phyloP scores from a whole-genome alignment of 2,329 filamentous ascomycete genomes.

The Aspergillus felis region DNA sequence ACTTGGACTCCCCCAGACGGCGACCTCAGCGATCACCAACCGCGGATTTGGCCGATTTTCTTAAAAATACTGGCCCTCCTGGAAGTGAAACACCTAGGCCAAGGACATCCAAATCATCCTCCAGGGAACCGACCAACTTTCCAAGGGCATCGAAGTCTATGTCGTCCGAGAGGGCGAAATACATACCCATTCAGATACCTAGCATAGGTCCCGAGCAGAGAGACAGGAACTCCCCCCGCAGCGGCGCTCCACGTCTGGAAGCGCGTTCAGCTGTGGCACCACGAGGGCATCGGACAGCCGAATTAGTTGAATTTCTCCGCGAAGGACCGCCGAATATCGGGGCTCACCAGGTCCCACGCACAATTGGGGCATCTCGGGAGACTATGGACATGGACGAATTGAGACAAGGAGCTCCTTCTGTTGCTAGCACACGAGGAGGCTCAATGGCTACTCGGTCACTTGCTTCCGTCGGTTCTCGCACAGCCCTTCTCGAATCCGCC shows the following conservation, averaged over 20 bases:
- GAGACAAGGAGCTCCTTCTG: constrained; percentile 31
- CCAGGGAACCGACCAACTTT: constrained; percentile 13
- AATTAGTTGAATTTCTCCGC: constrained; percentile 93
- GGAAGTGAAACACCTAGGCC: constrained; percentile 20
- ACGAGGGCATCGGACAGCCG: constrained; percentile 66
- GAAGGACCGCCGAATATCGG: constrained; percentile 68
- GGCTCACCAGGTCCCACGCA: constrained; percentile 71
- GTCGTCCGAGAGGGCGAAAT: constrained; percentile 21
- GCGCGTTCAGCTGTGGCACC: constrained; percentile 68
- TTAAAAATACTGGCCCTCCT: constrained; percentile 34
- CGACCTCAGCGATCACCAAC: constrained; percentile 31
- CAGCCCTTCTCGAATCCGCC: constrained; percentile 56
- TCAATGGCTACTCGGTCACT: constrained; percentile 47
- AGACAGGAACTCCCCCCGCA: constrained; percentile 17
- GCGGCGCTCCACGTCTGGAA: constrained; percentile 52
- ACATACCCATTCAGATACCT: constrained; percentile 20
- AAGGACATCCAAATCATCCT: constrained; percentile 18
- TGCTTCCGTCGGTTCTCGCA: constrained; percentile 68
- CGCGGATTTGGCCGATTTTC: constrained; percentile 36
- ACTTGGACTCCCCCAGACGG: constrained; percentile 33
- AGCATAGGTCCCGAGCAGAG: constrained; percentile 16
- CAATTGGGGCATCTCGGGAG: constrained; percentile 77
- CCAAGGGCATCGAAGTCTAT: constrained; percentile 18
- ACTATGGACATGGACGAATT: constrained; percentile 83
- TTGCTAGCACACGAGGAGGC: constrained; percentile 46